Evolutionary conservation across 768 basidiomycete genomes (phyloP), one percentile per base, ranked within the genome.

Genomic region (Flagelloscypha sp.): DNA sequence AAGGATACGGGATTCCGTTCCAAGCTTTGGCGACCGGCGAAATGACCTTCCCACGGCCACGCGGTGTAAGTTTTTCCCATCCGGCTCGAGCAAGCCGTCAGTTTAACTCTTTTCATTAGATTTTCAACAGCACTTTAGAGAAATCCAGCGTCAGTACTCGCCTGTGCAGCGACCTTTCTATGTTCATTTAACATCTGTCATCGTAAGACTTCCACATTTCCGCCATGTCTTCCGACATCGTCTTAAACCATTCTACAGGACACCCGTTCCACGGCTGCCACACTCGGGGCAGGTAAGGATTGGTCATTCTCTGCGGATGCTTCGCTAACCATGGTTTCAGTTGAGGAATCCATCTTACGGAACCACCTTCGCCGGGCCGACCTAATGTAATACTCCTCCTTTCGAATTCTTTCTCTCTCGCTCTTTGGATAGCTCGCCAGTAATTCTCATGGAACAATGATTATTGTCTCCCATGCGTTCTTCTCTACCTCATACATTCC

Each of bases 81-180:
- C n/a, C 36, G 15, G 15, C 28, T 24, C 31, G 23, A 19, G 27
- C n/a, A 16, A 20, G 25, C 40, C 28, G 16, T 24, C 30, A 36
- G 16, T 17, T 32, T 7, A 30, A 6, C 19, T 18, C 13, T 8
- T n/a, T 12, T 33, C 13, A 9, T 4, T 41, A 87, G 84, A 86
- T 54, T 84, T 88, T 56, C 76, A 79, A 45, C 74, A 79, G 39
- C 82, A 85, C 49, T 86, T 88, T 56, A 82, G 74, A 49, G 84
- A 86, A 35, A 80, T 84, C 24, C 66, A 69, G 30, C 74, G 69
- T 43, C 63, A 67, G 28, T 58, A 68, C 43, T 84, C 84, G 1
- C 78, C 80, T 9, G 63, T 71, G 17, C 68, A 72, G 27, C 70
- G 84, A 4, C 70, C 74, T 1, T 84, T 84, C 55, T 80, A 75